Base-by-base conservation (phyloP, 768 basidiomycete genomes). In the Russula lepida region DNA sequence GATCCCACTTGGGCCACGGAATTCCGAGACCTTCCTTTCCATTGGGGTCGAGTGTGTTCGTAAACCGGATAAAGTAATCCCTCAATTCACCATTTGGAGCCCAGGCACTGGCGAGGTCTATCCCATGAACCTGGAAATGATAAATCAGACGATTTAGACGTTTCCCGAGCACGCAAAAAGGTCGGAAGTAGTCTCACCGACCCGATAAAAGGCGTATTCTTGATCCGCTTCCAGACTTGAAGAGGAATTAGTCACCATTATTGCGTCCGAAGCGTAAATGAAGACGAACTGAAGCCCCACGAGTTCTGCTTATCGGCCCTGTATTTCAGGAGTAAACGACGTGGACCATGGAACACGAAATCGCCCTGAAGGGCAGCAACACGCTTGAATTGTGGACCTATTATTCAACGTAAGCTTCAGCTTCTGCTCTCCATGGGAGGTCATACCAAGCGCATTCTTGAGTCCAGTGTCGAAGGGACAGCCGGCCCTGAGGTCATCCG, bases 361-460 rank as follows among this genome's bases (percentile, higher is more conserved):
- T 66, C 63, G 0, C 63, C 65, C 21, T 64, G 63, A 33, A 66
- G 54, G 1, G 65, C 59, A 1, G 65, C 59, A 6, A 41, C 30
- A 21, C 65, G 59, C 52, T 66, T 66, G 48, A 64, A 66, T 46
- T 66, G 65, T n/a, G 59, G 32, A 8, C 58, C 59, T 55, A 47
- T 37, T 2, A 12, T 7, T 23, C 50, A 25, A 46, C 3, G 28
- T 28, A 1, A 51, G 35, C 5, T 51, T 28, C 39, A 27, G 21
- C 7, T 44, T 32, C 43, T 25, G 8, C 21, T 4, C 41, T 19
- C 28, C 3, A 12, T 11, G 7, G 15, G 32, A 28, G 27, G 28
- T 7, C 6, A 76, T 61, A 2, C 77, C 75, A 6, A 79, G 60
- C 7, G 17, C 35, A 32, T 61, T 66, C 25, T 47, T 47, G 9